phyloP scores from a whole-genome alignment of 108 stramenopile genomes.

The Cyclotella cryptica region DNA sequence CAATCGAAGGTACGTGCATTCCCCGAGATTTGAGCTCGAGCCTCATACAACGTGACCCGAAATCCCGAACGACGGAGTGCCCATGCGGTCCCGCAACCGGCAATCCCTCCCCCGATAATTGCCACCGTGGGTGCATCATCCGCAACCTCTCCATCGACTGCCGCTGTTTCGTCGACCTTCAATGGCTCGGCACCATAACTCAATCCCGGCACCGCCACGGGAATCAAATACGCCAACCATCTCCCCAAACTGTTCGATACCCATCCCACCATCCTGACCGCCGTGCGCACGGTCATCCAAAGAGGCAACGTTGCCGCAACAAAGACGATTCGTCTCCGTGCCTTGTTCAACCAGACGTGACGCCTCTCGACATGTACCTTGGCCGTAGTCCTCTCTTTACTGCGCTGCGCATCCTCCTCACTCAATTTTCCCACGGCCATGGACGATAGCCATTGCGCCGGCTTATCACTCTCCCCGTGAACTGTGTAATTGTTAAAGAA shows the following conservation, averaged over 20 bases:
- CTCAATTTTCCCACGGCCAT: slow-evolving; percentile 55
- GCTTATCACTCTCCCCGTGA: slow-evolving; percentile 53
- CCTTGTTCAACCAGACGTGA: slow-evolving; percentile 27
- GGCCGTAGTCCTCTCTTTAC: slow-evolving; percentile 22
- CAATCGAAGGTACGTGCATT: slow-evolving; percentile 70
- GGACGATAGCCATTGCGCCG: slow-evolving; percentile 51
- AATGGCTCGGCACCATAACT: slow-evolving; percentile 58
- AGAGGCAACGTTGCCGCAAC: slow-evolving; percentile 52
- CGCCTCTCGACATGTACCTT: slow-evolving; percentile 51
- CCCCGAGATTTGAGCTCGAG: slow-evolving; percentile 53
- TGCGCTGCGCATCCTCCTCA: slow-evolving; percentile 28
- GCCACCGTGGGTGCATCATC: slow-evolving; percentile 51
- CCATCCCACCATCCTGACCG: slow-evolving; percentile 41
- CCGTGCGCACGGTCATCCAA: slow-evolving; percentile 54
- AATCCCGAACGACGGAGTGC: slow-evolving; percentile 57
- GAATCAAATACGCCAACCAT: slow-evolving; percentile 44
- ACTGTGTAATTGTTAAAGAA: slow-evolving; percentile 64
- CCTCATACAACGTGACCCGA: slow-evolving; percentile 59
- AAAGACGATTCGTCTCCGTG: slow-evolving; percentile 44
- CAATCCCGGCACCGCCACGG: slow-evolving; percentile 55
- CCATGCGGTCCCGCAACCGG: slow-evolving; percentile 68
- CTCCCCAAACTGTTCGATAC: slow-evolving; percentile 30
- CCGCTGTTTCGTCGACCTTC: neutral
- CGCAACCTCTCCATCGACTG: neutral
- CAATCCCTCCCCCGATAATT: slow-evolving; percentile 70